A percentile compares a stretch with the other conserved stretches of the same genome.
These are phyloP conservation scores for Paratinospora sagittata DNA, from an alignment of 164 flowering plant species.

Conservation along the genomic window DNA sequence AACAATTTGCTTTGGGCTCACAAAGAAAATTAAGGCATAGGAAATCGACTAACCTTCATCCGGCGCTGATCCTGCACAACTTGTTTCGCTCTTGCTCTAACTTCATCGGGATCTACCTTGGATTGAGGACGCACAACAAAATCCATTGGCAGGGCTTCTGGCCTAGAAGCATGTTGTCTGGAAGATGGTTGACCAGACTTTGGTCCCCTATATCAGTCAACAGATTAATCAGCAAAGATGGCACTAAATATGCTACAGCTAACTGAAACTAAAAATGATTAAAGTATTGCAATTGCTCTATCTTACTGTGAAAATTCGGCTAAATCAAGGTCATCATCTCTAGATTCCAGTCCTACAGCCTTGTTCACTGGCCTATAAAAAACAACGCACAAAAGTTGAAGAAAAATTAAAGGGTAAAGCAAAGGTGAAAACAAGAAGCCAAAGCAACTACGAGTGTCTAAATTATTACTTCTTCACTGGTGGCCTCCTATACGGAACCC, in stretches of 20 bases:
- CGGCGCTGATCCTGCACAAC: slow-evolving; percentile 75
- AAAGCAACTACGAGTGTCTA: not conserved
- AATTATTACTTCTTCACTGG: slow-evolving; percentile 52
- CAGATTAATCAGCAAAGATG: slow-evolving; percentile 1
- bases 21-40: not conserved
- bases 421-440: not conserved
- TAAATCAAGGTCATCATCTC: slow-evolving; percentile 86
- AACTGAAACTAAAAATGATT: not conserved
- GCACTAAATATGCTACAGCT: not conserved
- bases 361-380: slow-evolving; percentile 44
- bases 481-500: slow-evolving; percentile 56
- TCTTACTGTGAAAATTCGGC: slow-evolving; percentile 61
- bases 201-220: slow-evolving; percentile 43
- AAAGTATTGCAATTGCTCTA: not conserved
- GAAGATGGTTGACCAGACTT: slow-evolving; percentile 66
- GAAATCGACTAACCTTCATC: slow-evolving; percentile 49
- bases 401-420: not conserved
- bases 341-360: slow-evolving; percentile 55
- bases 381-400: slow-evolving; percentile 1
- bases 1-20: not conserved
- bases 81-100: slow-evolving; percentile 82
- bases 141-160: slow-evolving; percentile 90
- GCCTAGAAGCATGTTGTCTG: slow-evolving; percentile 66
- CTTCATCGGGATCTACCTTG: slow-evolving; percentile 85
- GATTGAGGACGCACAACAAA: slow-evolving; percentile 96